Percentiles rank a stretch among this genome's conserved stretches.
Evolutionary conservation across 768 basidiomycete genomes (phyloP).

Genomic region (Coprinopsis marcescibilis): DNA sequence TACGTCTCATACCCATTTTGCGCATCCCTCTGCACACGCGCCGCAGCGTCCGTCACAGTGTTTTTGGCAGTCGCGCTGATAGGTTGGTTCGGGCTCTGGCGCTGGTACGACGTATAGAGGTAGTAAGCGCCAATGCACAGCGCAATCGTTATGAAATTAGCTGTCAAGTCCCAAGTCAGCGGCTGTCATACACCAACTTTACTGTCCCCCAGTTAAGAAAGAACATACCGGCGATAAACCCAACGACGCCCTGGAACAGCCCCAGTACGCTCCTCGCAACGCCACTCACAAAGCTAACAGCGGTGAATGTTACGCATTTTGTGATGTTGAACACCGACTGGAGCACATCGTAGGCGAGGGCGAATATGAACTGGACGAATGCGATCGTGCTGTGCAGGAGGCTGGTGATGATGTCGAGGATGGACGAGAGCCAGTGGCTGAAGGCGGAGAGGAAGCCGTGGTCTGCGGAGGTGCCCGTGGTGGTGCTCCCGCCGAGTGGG

Average conservation of each 20-base stretch:
- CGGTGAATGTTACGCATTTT: background rate
- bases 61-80: background rate
- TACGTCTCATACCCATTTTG: background rate
- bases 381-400: constrained; percentile 26
- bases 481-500: background rate
- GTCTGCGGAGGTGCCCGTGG: background rate
- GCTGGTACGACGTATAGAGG: constrained; percentile 6
- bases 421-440: constrained; percentile 21
- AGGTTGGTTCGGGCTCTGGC: background rate
- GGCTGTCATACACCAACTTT: background rate
- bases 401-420: constrained; percentile 18
- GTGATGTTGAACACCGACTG: constrained; percentile 12
- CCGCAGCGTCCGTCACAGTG: background rate
- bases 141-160: constrained; percentile 7
- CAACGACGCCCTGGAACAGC: constrained; percentile 25
- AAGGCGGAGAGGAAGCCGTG: constrained; percentile 15
- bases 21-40: background rate
- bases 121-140: constrained; percentile 7
- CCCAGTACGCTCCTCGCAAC: constrained; percentile 8
- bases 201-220: background rate
- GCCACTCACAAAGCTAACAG: constrained; percentile 10
- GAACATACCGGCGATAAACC: constrained; percentile 25
- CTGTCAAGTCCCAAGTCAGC: background rate
- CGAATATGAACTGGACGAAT: constrained; percentile 26
- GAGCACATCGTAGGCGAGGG: constrained; percentile 21